phyloP scores from a whole-genome alignment of 306 rosid genomes.

The Malus fusca region DNA sequence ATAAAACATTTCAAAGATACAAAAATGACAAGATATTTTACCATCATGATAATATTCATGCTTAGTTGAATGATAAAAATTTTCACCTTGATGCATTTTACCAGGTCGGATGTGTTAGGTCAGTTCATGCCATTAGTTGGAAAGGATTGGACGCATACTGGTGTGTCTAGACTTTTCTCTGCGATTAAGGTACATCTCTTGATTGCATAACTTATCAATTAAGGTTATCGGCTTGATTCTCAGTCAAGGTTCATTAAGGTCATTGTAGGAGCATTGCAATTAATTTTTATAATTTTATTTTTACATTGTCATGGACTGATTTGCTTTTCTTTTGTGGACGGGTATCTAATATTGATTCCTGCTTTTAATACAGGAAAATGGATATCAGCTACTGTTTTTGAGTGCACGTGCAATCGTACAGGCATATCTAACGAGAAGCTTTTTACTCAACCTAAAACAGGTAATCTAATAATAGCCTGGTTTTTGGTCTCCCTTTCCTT shows the following conservation, averaged over 20 bases:
- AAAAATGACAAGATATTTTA: not conserved
- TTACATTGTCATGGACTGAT: not conserved
- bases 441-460: slow-evolving; percentile 75
- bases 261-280: not conserved
- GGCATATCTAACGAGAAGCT: slow-evolving; percentile 88
- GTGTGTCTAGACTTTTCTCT: slow-evolving; percentile 87
- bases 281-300: not conserved
- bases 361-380: slow-evolving; percentile 71
- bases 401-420: slow-evolving; percentile 99
- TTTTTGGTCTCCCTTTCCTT: not conserved
- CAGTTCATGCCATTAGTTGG: slow-evolving; percentile 99
- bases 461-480: slow-evolving; percentile 25
- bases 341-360: slow-evolving; percentile 9
- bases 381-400: slow-evolving; percentile 92
- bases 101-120: slow-evolving; percentile 96
- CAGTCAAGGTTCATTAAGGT: not conserved
- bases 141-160: slow-evolving; percentile 95
- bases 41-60: not conserved
- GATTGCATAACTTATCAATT: not conserved
- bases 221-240: not conserved
- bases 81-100: slow-evolving; percentile 7
- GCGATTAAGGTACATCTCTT: slow-evolving; percentile 67
- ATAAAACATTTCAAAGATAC: not conserved
- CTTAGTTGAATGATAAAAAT: not conserved
- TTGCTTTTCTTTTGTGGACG: not conserved